Conservation (phyloP, 345 rosid species). For the Sapria himalayana region DNA sequence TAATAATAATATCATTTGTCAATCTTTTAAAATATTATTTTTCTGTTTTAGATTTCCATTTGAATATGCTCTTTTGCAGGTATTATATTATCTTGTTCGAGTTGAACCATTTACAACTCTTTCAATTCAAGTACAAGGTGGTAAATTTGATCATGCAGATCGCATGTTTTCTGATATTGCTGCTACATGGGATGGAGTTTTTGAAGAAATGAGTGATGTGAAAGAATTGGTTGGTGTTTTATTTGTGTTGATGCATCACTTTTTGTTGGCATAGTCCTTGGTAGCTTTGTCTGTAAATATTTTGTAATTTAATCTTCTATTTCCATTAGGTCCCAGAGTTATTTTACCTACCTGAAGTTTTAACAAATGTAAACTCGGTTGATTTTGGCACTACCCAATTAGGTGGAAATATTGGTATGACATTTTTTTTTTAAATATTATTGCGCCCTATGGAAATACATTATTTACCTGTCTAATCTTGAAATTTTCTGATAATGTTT, state of each 20-base stretch:
- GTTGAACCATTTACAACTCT: conserved; percentile 90
- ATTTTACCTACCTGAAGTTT: conserved; percentile 85
- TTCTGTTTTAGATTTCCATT: no score
- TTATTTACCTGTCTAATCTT: no score
- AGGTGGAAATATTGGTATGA: conserved; percentile 85
- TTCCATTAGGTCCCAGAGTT: conserved; percentile 75
- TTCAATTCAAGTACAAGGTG: conserved; percentile 96
- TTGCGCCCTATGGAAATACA: no score
- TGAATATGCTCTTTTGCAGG: conserved; percentile 56
- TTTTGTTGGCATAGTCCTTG: neutral
- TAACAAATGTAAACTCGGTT: conserved; percentile 69
- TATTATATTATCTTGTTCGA: conserved; percentile 80
- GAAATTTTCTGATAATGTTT: no score
- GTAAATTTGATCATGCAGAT: conserved; percentile 97
- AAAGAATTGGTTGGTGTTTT: conserved; percentile 70
- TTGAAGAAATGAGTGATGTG: conserved; percentile 97
- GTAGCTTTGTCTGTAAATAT: conserved; percentile 6
- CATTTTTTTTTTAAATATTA: neutral
- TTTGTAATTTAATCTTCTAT: conserved; percentile 5
- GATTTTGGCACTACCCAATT: conserved; percentile 87
- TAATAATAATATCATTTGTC: no score
- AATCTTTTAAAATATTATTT: no score
- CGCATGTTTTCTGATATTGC: conserved; percentile 83
- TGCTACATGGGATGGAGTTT: conserved; percentile 90
- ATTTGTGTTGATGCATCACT: conserved; percentile 3